A percentile compares a stretch with the other conserved stretches of the same genome.
Conservation (phyloP, 2,329 filamentous ascomycete genomes). For the Neofusicoccum cordaticola region DNA sequence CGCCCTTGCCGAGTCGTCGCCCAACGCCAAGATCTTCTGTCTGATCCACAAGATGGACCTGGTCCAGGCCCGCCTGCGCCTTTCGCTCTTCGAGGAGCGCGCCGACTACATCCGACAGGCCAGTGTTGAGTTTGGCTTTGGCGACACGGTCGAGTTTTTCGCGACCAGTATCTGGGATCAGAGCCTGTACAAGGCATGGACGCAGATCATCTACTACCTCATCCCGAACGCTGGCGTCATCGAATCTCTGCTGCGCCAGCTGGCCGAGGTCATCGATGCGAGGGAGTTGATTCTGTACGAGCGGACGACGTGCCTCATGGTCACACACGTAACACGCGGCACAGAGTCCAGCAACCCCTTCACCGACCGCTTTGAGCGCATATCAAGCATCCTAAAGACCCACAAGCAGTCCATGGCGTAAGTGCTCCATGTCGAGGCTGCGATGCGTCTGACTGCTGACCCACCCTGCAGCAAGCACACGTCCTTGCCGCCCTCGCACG, state of each 20-base stretch:
- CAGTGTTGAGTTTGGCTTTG: constrained; percentile 60
- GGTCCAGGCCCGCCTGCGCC: constrained; percentile 74
- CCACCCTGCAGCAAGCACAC: constrained; percentile 65
- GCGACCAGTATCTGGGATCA: constrained; percentile 99
- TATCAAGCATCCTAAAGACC: constrained; percentile 96
- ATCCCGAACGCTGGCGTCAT: constrained; percentile 92
- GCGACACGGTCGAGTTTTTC: constrained; percentile 71
- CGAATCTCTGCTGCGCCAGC: constrained; percentile 76
- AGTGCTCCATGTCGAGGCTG: constrained; percentile 21
- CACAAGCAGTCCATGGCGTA: constrained; percentile 78
- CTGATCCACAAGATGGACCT: constrained; percentile 99
- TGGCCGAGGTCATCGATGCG: constrained; percentile 83
- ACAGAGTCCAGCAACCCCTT: constrained; percentile 79
- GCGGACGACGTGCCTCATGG: constrained; percentile 90
- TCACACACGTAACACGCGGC: constrained; percentile 82
- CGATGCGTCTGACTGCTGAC: constrained; percentile 22
- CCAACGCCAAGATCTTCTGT: constrained; percentile 80
- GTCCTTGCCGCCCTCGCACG: constrained; percentile 74
- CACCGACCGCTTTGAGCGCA: constrained; percentile 87
- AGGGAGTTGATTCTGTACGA: constrained; percentile 95
- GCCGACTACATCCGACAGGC: constrained; percentile 73
- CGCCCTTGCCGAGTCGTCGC: constrained; percentile 82
- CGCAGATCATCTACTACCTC: constrained; percentile 93
- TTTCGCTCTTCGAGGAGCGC: constrained; percentile 80
- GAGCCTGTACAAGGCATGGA: constrained; percentile 96